Conservation (phyloP, 805 yeast genomes). For the Metschnikowia kunwiensis region DNA sequence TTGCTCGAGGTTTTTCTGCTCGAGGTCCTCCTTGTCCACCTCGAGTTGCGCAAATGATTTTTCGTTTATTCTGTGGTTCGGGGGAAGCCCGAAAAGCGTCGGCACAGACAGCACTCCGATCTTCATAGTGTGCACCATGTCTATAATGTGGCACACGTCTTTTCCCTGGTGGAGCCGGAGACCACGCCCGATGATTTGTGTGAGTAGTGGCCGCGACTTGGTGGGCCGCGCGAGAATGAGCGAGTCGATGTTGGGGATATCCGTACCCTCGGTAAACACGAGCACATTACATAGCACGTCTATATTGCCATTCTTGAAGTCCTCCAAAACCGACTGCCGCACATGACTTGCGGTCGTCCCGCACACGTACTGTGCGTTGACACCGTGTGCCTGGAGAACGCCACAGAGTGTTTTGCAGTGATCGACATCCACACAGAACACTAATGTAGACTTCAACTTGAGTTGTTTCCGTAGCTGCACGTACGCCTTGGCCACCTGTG, state of each 20-base stretch:
- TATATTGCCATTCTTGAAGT: conserved; percentile 59
- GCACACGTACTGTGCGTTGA: conserved; percentile 69
- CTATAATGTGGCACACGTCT: conserved; percentile 67
- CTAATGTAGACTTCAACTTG: conserved; percentile 56
- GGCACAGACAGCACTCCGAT: conserved; percentile 57
- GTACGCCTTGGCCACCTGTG: conserved; percentile 54
- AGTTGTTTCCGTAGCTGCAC: conserved; percentile 33
- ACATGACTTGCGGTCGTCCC: conserved; percentile 56
- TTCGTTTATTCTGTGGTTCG: conserved; percentile 23
- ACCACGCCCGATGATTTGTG: conserved; percentile 93
- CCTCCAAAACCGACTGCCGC: conserved; percentile 50
- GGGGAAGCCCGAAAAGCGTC: conserved; percentile 39
- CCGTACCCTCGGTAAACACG: conserved; percentile 93
- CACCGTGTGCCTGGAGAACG: conserved; percentile 53
- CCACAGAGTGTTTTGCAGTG: conserved; percentile 59
- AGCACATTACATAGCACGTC: conserved; percentile 83
- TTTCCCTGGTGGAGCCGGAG: conserved; percentile 63
- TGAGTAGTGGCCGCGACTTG: conserved; percentile 61
- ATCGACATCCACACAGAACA: conserved; percentile 72
- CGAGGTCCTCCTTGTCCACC: conserved; percentile 10
- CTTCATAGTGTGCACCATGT: conserved; percentile 64
- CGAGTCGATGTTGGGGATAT: conserved; percentile 84
- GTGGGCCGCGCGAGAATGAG: conserved; percentile 80
- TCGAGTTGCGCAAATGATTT: conserved; percentile 16
- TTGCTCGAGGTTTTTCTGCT: not conserved